phyloP scores from a whole-genome alignment of 2,329 filamentous ascomycete genomes.

The Peltaster fructicola region DNA sequence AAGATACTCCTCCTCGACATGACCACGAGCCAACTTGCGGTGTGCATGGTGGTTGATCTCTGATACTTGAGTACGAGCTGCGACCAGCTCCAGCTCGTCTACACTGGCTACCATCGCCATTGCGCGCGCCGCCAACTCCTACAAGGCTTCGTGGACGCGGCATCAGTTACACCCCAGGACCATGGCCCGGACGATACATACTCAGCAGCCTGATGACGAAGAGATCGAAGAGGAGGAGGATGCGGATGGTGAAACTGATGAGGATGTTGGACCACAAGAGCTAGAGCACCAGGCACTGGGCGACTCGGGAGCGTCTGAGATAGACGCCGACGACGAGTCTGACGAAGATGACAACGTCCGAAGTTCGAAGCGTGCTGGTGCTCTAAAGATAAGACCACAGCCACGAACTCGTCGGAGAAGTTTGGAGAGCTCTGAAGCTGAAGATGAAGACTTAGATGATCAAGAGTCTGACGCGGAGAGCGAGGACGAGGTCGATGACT shows the following conservation, averaged over 20 bases:
- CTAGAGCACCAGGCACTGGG: constrained; percentile 13
- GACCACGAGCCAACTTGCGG: no score
- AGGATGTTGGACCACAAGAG: no score
- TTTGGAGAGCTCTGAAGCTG: constrained; percentile 10
- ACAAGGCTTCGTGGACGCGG: constrained; percentile 17
- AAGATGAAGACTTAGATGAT: constrained; percentile 28
- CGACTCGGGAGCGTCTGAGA: no score
- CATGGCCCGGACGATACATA: constrained; percentile 3
- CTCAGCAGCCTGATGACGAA: constrained; percentile 17
- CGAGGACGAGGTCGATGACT: constrained; percentile 30
- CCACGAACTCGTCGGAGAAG: no score
- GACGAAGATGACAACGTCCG: constrained; percentile 31
- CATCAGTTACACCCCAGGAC: constrained; percentile 12
- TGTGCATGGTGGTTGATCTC: no score
- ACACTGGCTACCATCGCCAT: constrained; percentile 19
- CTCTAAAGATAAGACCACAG: no score
- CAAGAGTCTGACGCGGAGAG: constrained; percentile 21
- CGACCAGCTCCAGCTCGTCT: no score
- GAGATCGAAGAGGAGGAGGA: constrained; percentile 16
- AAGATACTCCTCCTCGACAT: no score
- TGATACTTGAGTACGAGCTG: constrained; percentile 1
- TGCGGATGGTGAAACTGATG: constrained; percentile 21
- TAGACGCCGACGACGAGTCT: no score
- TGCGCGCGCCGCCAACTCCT: constrained; percentile 16
- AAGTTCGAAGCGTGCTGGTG: no score